A percentile compares a stretch with the other conserved stretches of the same genome.
Evolutionary conservation across 176 grass and related monocot species (phyloP).

Genomic region (Puya raimondii): DNA sequence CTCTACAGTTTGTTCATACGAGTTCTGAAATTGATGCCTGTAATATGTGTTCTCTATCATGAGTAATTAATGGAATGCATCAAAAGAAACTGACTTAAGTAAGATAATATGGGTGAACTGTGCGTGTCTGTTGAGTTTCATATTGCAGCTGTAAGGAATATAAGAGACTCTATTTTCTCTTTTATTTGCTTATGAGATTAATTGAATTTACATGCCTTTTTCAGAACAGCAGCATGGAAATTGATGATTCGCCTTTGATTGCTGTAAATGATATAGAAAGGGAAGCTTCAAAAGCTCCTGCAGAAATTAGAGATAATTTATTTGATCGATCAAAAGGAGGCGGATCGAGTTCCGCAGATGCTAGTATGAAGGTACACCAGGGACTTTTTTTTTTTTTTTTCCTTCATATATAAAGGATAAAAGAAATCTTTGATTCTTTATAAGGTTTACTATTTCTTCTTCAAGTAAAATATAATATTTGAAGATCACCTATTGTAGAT

Average conservation of each 20-base stretch:
- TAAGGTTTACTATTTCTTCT: background rate
- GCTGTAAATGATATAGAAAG: background rate
- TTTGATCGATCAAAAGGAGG: constrained; percentile 18
- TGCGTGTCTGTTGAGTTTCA: no score
- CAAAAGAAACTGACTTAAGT: no score
- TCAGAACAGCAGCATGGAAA: constrained; percentile 42
- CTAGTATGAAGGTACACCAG: constrained; percentile 12
- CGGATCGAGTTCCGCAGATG: background rate
- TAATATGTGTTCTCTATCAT: no score
- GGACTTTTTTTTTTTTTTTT: background rate
- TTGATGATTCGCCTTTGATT: constrained; percentile 35
- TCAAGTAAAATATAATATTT: no score
- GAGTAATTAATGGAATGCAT: no score
- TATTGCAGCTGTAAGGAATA: background rate
- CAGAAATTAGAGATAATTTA: constrained; percentile 16
- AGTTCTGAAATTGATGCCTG: background rate
- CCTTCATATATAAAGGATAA: background rate
- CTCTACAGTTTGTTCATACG: background rate
- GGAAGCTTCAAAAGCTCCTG: constrained; percentile 7
- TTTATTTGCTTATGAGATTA: background rate
- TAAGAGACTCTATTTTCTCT: background rate
- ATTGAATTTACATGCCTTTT: constrained; percentile 11
- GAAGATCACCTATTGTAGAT: no score
- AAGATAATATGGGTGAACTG: no score
- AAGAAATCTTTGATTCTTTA: background rate